Evolutionary conservation across 148 eudicot genomes (phyloP).

Genomic region (Cornus controversa): DNA sequence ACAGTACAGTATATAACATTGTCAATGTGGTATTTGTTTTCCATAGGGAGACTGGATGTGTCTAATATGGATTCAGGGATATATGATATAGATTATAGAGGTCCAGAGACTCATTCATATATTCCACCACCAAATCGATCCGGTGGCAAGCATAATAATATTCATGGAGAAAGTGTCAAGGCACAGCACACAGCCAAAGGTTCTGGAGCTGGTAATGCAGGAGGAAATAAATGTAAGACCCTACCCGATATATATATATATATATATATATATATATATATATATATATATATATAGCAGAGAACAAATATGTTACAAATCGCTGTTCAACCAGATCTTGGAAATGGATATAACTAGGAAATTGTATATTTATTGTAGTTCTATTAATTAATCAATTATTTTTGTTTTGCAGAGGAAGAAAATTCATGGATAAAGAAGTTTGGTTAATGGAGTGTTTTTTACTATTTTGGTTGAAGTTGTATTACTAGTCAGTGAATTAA

Average conservation of each 20-base stretch:
- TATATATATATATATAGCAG: too few relatives aligned
- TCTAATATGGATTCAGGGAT: conserved; percentile 33
- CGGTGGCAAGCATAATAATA: conserved; percentile 16
- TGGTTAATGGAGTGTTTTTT: neutral
- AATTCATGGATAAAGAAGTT: conserved; percentile 20
- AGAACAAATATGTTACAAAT: neutral
- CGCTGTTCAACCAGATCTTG: too few relatives aligned
- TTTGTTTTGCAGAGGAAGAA: conserved; percentile 15
- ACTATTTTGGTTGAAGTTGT: neutral
- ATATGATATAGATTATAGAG: conserved; percentile 78
- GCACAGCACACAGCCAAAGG: conserved; percentile 24
- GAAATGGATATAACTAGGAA: neutral
- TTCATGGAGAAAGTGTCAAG: conserved; percentile 15
- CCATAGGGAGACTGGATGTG: conserved; percentile 1
- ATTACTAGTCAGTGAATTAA: neutral
- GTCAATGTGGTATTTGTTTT: neutral
- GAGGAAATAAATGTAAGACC: conserved; percentile 7
- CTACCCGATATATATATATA: neutral
- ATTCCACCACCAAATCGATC: conserved; percentile 52
- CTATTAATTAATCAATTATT: neutral
- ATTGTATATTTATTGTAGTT: neutral
- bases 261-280: too few relatives aligned
- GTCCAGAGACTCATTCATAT: conserved; percentile 72
- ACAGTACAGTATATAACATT: too few relatives aligned
- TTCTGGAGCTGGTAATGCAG: conserved; percentile 12